Percentiles rank a stretch among this genome's conserved stretches.
Conservation (phyloP, 2,329 filamentous ascomycete species). For the Penicillium nordicum region DNA sequence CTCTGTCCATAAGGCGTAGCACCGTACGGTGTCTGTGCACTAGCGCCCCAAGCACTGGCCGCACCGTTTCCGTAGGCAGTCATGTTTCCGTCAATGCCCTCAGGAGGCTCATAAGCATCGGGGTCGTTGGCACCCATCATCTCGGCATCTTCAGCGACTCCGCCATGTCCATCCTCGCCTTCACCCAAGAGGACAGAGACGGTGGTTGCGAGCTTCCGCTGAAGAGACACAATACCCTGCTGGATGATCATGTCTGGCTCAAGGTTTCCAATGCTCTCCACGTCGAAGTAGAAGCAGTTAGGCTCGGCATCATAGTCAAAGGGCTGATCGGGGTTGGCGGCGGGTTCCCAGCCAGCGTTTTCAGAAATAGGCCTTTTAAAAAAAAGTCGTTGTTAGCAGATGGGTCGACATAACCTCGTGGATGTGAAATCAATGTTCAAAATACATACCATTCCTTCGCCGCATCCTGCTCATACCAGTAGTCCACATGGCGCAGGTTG, state of each 20-base stretch:
- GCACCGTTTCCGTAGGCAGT: constrained; percentile 47
- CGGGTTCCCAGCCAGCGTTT: constrained; percentile 66
- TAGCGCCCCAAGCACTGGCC: constrained; percentile 64
- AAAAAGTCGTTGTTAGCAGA: neutral
- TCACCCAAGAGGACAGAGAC: constrained; percentile 61
- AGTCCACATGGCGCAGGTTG: constrained; percentile 84
- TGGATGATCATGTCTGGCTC: constrained; percentile 87
- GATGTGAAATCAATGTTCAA: constrained; percentile 11
- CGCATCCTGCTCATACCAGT: constrained; percentile 90
- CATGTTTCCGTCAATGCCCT: constrained; percentile 43
- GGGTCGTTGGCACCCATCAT: constrained; percentile 51
- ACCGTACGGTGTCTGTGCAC: constrained; percentile 56
- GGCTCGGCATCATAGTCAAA: constrained; percentile 91
- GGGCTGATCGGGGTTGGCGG: constrained; percentile 73
- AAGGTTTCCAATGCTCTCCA: constrained; percentile 83
- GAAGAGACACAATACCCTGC: constrained; percentile 81
- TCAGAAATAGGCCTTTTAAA: constrained; percentile 37
- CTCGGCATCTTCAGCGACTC: constrained; percentile 43
- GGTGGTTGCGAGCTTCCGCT: constrained; percentile 82
- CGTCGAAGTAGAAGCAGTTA: constrained; percentile 83
- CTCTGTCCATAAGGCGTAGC: constrained; percentile 60
- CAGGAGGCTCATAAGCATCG: constrained; percentile 47
- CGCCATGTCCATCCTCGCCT: constrained; percentile 54
- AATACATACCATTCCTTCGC: constrained; percentile 72
- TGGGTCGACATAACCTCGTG: neutral